A percentile compares a stretch with the other conserved stretches of the same genome.
phyloP scores from a whole-genome alignment of 768 basidiomycete genomes.

The Podaxis sp. region DNA sequence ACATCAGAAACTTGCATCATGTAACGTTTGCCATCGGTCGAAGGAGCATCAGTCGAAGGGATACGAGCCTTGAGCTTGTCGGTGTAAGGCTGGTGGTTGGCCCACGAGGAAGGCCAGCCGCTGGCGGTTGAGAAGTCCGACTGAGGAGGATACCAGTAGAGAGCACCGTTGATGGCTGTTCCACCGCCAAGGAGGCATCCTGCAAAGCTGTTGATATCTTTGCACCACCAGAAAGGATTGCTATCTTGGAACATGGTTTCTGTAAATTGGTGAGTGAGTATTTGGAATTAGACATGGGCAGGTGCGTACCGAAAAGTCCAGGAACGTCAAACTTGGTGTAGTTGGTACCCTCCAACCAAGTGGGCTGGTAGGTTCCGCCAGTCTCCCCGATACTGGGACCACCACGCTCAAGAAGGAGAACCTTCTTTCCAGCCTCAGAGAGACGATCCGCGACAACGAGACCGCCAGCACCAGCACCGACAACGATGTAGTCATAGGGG shows the following conservation, averaged over 20 bases:
- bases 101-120: constrained; percentile 60
- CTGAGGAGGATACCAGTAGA: constrained; percentile 57
- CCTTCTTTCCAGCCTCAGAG: constrained; percentile 62
- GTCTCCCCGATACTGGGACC: constrained; percentile 60
- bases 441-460: constrained; percentile 58
- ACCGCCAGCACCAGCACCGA: constrained; percentile 60
- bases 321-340: constrained; percentile 64
- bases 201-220: constrained; percentile 62
- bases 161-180: constrained; percentile 60
- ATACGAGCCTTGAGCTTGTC: constrained; percentile 47
- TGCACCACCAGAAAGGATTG: constrained; percentile 65
- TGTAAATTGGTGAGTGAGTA: constrained; percentile 15
- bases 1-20: constrained; percentile 50
- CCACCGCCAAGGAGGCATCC: constrained; percentile 67
- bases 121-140: constrained; percentile 47
- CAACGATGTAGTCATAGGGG: constrained; percentile 54
- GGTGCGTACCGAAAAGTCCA: constrained; percentile 46
- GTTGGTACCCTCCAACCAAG: constrained; percentile 33
- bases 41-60: constrained; percentile 58
- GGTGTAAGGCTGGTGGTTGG: constrained; percentile 48
- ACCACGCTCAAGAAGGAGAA: constrained; percentile 62
- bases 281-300: neutral
- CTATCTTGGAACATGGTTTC: constrained; percentile 63
- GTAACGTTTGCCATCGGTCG: constrained; percentile 59
- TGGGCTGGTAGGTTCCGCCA: constrained; percentile 56